Conservation (phyloP, 2,329 filamentous ascomycete genomes). For the Elsinoe ampelina region DNA sequence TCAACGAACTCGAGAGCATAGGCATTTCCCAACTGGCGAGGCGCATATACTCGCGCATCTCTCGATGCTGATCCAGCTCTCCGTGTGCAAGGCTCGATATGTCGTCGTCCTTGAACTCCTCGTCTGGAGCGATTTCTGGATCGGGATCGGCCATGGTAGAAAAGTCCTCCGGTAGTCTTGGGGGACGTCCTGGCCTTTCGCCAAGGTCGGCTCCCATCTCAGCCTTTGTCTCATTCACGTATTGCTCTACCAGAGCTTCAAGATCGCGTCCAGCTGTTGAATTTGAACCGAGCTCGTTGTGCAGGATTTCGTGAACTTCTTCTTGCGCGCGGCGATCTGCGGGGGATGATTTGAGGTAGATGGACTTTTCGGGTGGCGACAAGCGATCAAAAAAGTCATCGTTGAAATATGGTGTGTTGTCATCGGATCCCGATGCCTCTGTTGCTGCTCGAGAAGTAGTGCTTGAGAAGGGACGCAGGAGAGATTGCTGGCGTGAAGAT, state of each 20-base stretch:
- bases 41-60: conserved; percentile 79
- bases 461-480: background rate
- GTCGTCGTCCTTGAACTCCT: conserved; percentile 67
- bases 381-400: conserved; percentile 15
- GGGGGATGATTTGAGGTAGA: conserved; percentile 16
- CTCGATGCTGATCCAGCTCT: conserved; percentile 79
- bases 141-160: conserved; percentile 22
- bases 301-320: conserved; percentile 6
- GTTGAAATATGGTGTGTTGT: conserved; percentile 16
- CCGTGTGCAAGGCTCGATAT: conserved; percentile 74
- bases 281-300: conserved; percentile 13
- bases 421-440: background rate
- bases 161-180: conserved; percentile 16
- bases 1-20: conserved; percentile 60
- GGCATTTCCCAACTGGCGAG: conserved; percentile 95
- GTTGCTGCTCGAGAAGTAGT: background rate
- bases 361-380: conserved; percentile 15
- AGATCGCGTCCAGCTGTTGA: conserved; percentile 12
- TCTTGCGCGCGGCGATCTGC: conserved; percentile 17
- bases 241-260: conserved; percentile 3
- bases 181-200: conserved; percentile 5
- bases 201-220: conserved; percentile 15
- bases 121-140: conserved; percentile 21
- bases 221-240: conserved; percentile 7
- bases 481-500: background rate